Conservation (phyloP, 164 flowering plant species). For the Sedum album region DNA sequence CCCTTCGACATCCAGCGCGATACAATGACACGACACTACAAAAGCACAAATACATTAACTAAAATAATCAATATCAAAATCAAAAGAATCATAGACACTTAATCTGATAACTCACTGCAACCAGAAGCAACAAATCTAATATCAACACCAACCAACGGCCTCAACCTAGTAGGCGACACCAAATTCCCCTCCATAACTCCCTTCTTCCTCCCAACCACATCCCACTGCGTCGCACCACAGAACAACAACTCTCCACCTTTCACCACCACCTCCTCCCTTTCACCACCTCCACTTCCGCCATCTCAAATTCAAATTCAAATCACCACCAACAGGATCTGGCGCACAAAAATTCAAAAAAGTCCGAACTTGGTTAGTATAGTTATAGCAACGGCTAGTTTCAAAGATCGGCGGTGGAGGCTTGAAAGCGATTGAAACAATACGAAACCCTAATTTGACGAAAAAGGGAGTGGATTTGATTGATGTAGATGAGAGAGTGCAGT, state of each 20-base stretch:
- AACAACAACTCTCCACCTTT: slow-evolving; percentile 79
- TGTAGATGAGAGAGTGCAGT: not conserved
- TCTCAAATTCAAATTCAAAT: not conserved
- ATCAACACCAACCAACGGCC: slow-evolving; percentile 71
- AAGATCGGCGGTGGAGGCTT: slow-evolving; percentile 10
- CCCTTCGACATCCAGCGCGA: slow-evolving; percentile 94
- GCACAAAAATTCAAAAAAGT: not conserved
- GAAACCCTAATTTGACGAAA: slow-evolving; percentile 15
- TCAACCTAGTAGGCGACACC: slow-evolving; percentile 68
- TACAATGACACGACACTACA: slow-evolving; percentile 85
- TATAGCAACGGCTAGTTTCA: slow-evolving; percentile 28
- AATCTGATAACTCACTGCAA: slow-evolving; percentile 32
- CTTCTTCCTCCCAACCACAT: slow-evolving; percentile 45
- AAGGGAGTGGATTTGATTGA: not conserved
- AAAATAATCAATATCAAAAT: not conserved
- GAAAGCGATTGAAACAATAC: slow-evolving; percentile 14
- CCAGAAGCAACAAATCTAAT: slow-evolving; percentile 84
- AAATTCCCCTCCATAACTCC: slow-evolving; percentile 40
- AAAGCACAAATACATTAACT: not conserved
- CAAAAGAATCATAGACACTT: not conserved
- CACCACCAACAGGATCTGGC: not conserved
- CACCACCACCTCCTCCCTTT: slow-evolving; percentile 25
- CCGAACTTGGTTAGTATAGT: slow-evolving; percentile 10
- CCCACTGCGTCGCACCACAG: slow-evolving; percentile 87
- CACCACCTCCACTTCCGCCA: slow-evolving; percentile 10